Conservation (phyloP, 73 alveolate species). For the Paramecium biaurelia region DNA sequence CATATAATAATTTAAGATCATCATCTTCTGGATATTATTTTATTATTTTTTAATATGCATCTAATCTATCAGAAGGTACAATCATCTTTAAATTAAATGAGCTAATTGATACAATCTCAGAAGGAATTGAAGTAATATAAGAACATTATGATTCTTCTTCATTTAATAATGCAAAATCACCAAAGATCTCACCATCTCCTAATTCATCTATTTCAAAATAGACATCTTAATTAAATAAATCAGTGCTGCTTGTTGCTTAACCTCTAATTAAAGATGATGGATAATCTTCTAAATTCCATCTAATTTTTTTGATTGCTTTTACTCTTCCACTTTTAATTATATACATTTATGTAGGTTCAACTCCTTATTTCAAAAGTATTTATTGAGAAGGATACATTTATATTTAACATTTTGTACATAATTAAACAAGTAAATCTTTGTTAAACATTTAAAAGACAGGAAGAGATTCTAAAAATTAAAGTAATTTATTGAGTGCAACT, state of each 20-base stretch:
- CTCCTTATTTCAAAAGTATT: neutral
- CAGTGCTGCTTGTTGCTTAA: neutral
- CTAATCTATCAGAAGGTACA: constrained; percentile 54
- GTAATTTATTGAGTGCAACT: constrained; percentile 1
- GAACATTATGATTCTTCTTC: constrained; percentile 53
- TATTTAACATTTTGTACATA: neutral
- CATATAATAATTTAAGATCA: constrained; percentile 30
- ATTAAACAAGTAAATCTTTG: neutral
- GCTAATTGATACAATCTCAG: constrained; percentile 58
- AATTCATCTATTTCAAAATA: constrained; percentile 47
- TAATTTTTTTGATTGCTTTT: constrained; percentile 32
- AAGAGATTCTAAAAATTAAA: constrained; percentile 34
- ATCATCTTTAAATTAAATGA: constrained; percentile 31
- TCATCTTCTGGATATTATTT: constrained; percentile 59
- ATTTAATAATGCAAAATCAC: constrained; percentile 48
- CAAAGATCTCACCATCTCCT: constrained; percentile 60
- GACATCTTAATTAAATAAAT: neutral
- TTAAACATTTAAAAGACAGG: constrained; percentile 9
- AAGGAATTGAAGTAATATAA: constrained; percentile 41
- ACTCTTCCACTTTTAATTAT: constrained; percentile 49
- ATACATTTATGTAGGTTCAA: constrained; percentile 32
- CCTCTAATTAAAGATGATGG: neutral
- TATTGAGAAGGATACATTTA: constrained; percentile 23
- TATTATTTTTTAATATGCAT: constrained; percentile 32
- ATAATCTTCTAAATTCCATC: neutral